Conservation (phyloP, 139 green algal species). For the Chlamydomonas eustigma region DNA sequence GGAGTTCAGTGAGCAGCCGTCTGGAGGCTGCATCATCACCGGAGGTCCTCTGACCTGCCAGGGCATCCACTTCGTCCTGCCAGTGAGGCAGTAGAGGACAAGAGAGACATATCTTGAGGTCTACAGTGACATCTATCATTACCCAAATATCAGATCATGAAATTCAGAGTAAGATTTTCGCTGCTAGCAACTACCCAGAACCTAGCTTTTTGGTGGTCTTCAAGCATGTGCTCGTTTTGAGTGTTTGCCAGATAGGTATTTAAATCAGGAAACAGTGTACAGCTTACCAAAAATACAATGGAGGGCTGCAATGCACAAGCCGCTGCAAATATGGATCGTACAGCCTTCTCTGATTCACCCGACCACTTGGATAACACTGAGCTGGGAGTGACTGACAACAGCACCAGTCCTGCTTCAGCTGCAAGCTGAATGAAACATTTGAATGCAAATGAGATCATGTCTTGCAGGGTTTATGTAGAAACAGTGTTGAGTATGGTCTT, state of each 20-base stretch:
- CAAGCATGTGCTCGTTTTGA: too few species aligned
- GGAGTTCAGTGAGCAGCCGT: slow-evolving; percentile 62
- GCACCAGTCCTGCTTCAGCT: slow-evolving; percentile 41
- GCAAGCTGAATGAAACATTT: slow-evolving; percentile 24
- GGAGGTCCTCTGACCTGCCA: slow-evolving; percentile 32
- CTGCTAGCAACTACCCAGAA: too few species aligned
- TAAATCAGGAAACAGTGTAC: too few species aligned
- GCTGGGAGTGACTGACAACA: slow-evolving; percentile 51
- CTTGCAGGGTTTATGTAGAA: too few species aligned
- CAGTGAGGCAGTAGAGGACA: too few species aligned
- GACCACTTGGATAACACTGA: slow-evolving; percentile 60
- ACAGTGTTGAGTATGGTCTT: too few species aligned
- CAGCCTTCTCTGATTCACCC: slow-evolving; percentile 37
- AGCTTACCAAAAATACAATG: slow-evolving; percentile 56
- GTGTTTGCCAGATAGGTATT: too few species aligned
- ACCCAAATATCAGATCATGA: too few species aligned
- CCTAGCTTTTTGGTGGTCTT: too few species aligned
- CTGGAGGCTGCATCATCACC: slow-evolving; percentile 35
- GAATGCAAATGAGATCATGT: background rate
- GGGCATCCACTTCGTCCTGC: slow-evolving; percentile 59
- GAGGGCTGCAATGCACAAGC: slow-evolving; percentile 39
- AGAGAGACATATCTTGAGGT: too few species aligned
- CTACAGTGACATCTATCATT: too few species aligned
- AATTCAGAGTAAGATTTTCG: too few species aligned
- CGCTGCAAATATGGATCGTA: slow-evolving; percentile 46